A percentile compares a stretch with the other conserved stretches of the same genome.
phyloP scores from a whole-genome alignment of 1,284 basidiomycete genomes.

The Puccinia sorghi region DNA sequence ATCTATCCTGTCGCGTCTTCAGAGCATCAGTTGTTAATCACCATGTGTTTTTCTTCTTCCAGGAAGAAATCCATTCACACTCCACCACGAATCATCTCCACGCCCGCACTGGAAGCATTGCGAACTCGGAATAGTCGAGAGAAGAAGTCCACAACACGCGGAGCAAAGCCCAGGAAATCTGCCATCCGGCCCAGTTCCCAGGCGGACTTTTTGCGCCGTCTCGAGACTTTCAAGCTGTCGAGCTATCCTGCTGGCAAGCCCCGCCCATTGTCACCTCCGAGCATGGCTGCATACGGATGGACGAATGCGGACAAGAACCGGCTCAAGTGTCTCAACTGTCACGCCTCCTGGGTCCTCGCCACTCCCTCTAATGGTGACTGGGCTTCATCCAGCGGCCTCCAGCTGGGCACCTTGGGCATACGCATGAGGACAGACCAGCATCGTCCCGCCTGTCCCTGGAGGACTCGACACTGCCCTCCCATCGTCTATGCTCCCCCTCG shows the following conservation, averaged over 20 bases:
- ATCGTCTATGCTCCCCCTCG: conserved; percentile 16
- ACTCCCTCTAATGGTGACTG: conserved; percentile 25
- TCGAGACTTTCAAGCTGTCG: conserved; percentile 29
- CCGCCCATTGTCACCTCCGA: conserved; percentile 10
- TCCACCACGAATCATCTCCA: conserved; percentile 9
- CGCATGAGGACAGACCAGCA: conserved; percentile 29
- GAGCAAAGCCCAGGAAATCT: not conserved
- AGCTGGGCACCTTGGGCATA: conserved; percentile 3
- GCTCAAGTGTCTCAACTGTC: conserved; percentile 26
- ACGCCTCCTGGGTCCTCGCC: conserved; percentile 26
- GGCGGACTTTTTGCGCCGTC: conserved; percentile 12
- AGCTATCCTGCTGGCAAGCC: conserved; percentile 40
- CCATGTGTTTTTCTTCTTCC: not conserved
- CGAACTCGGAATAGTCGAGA: not conserved
- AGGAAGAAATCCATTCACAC: too few relatives aligned
- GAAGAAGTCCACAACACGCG: not conserved
- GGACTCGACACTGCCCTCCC: conserved; percentile 1
- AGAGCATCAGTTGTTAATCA: not conserved
- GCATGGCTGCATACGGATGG: conserved; percentile 38
- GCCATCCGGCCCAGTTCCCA: conserved; percentile 11
- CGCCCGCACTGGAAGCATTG: conserved; percentile 37
- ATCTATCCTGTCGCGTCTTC: not conserved
- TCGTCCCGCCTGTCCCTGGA: conserved; percentile 42
- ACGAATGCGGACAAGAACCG: conserved; percentile 34
- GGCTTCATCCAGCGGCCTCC: conserved; percentile 5